These are phyloP conservation scores for Penicillium sp. DNA, from an alignment of 2,329 filamentous ascomycete species.

Conservation along the genomic window DNA sequence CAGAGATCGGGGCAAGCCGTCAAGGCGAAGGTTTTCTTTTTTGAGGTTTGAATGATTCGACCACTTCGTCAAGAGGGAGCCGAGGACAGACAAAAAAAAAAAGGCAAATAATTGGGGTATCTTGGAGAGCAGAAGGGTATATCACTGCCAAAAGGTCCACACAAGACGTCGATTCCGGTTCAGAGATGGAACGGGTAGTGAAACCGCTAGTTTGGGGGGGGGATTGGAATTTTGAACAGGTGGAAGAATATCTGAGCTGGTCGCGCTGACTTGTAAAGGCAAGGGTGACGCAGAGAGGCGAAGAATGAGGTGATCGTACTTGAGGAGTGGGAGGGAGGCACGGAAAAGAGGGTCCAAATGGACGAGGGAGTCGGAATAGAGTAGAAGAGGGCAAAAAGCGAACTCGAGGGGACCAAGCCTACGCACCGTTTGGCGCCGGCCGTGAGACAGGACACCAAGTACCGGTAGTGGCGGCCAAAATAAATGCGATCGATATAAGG, in stretches of 20 bases:
- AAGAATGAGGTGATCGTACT: conserved; percentile 7
- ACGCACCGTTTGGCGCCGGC: conserved; percentile 43
- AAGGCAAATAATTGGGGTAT: conserved; percentile 21
- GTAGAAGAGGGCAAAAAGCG: conserved; percentile 14
- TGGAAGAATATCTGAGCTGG: background rate
- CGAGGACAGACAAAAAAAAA: conserved; percentile 22
- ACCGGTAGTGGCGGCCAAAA: conserved; percentile 42
- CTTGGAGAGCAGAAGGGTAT: conserved; percentile 23
- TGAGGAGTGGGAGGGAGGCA: background rate
- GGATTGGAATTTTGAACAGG: background rate
- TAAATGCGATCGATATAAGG: conserved; percentile 31
- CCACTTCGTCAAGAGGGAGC: conserved; percentile 24
- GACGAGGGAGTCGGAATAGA: conserved; percentile 1
- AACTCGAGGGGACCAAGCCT: conserved; percentile 36
- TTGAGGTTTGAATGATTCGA: conserved; percentile 10
- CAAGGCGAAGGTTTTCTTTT: conserved; percentile 22
- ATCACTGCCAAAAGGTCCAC: conserved; percentile 23
- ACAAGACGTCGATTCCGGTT: conserved; percentile 12
- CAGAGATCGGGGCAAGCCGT: conserved; percentile 22
- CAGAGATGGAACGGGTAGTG: conserved; percentile 10
- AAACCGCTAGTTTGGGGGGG: background rate
- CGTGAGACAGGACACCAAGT: conserved; percentile 43
- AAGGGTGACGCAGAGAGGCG: conserved; percentile 1
- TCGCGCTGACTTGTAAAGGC: conserved; percentile 6
- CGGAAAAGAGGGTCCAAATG: conserved; percentile 7